Percentiles rank a stretch among this genome's conserved stretches.
These are phyloP conservation scores for Lepidium campestre DNA, from an alignment of 441 rosid genomes.

Conservation along the genomic window DNA sequence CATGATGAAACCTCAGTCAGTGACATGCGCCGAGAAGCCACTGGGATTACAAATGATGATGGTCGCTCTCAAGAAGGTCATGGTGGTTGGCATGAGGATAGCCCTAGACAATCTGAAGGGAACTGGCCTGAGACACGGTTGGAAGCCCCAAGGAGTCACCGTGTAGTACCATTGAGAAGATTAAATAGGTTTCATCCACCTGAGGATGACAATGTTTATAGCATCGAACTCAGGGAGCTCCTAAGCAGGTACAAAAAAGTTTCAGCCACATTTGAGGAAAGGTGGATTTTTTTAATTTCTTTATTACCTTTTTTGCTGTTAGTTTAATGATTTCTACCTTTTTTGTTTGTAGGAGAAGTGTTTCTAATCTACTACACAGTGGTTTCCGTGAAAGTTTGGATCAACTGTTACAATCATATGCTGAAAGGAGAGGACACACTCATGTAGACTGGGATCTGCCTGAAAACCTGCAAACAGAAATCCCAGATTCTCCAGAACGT, in stretches of 20 bases:
- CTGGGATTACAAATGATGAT: conserved; percentile 38
- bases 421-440: conserved; percentile 72
- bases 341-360: conserved; percentile 60
- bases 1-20: conserved; percentile 47
- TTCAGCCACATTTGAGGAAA: not conserved
- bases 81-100: conserved; percentile 48
- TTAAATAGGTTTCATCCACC: conserved; percentile 72
- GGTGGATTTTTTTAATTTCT: not conserved
- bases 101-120: conserved; percentile 43
- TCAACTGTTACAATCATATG: conserved; percentile 79
- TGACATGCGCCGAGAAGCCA: conserved; percentile 50
- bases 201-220: conserved; percentile 79
- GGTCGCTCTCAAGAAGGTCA: conserved; percentile 36
- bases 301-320: not conserved
- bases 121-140: conserved; percentile 54
- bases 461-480: conserved; percentile 34
- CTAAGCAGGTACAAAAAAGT: conserved; percentile 54
- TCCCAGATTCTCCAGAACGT: conserved; percentile 45
- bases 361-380: conserved; percentile 81
- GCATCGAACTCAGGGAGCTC: conserved; percentile 89
- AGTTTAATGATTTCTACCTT: not conserved
- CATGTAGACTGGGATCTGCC: conserved; percentile 71
- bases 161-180: conserved; percentile 53
- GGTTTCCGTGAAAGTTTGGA: conserved; percentile 93
- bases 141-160: conserved; percentile 51